Base-by-base conservation (phyloP, 768 basidiomycete genomes). In the Pulveroboletus sp. region DNA sequence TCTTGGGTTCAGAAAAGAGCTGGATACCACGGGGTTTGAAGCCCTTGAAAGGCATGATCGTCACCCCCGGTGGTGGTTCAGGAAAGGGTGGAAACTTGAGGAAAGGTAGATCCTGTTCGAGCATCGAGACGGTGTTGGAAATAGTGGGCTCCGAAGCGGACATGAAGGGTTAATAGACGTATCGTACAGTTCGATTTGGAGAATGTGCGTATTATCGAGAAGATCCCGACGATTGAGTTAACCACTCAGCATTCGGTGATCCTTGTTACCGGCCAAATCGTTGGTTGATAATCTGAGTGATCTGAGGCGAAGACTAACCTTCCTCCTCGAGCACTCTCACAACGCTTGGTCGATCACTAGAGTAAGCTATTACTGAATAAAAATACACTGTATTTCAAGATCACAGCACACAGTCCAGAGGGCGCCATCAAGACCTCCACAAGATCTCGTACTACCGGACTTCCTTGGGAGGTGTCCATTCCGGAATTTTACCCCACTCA, bases 391-490 rank as follows among this genome's bases (percentile, higher is more conserved):
- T 14, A 12, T 11, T n/a, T n/a, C 17, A 18, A 4, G 18, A 30
- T 40, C 12, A 27, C 8, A 38, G 35, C 31, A 11, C 15, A 32
- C 14, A 31, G 21, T 18, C 9, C 5, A 37, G 32, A 40, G 12
- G 28, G 24, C 10, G 21, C 32, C 47, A 31, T 8, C 3, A 33
- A 45, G 14, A 46, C n/a, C 28, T 26, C 5, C 30, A 12, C 12
- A 24, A 36, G 21, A 14, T 17, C 21, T 36, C 17, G 6, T 18
- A 32, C 69, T 71, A 82, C 49, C 82, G 71, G 50, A 82, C 60
- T 59, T 81, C 78, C 46, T 78, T 57, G 8, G 86, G 88, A 35
- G 87, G 88, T 49, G 83, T 71, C 81, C 82, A 88, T 50, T 86
- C 85, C 1, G 87, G 87, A 41, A 90, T 74, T 52, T 76, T 76